Evolutionary conservation across 495 filamentous ascomycete genomes (phyloP), one percentile per base, ranked within the genome.

Genomic region (Thozetella sp.): DNA sequence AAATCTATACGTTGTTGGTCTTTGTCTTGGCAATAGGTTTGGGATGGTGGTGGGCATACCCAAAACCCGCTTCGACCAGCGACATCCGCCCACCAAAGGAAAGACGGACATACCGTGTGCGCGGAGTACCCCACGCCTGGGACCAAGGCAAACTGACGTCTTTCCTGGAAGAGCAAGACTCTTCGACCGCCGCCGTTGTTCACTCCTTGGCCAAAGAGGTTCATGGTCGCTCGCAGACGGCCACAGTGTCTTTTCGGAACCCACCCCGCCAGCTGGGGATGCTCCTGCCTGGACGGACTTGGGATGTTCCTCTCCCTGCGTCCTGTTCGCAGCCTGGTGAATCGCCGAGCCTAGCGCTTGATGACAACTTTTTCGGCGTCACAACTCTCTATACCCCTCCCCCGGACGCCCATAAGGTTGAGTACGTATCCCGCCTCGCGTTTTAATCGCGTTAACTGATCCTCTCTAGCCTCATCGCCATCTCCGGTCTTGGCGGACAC

Each of bases 401-500:
- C n/a, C 40, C 24, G 22, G 57, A 55, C 11, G 25, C 53, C 30
- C 57, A 59, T 51, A 55, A 54, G 34, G 17, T 59, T 19, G 57
- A 59, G 57, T 59, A 45, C 25, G 57, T 20, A 13, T 53, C 20
- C 55, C 26, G 26, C 2, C 22, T 26, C 17, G 27, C 25, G 9
- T 24, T 22, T 22, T 15, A 26, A 51, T 43, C 45, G 52, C 34
- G 40, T 24, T 23, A 51, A 12, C 43, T 57, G 52, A 55, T 26
- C 22, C 25, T 10, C 34, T 17, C 52, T 45, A 63, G 60, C 22
- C 22, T 63, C 27, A 26, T 63, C 46, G 60, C 60, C 34, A 2
- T 58, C 13, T 63, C 60, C 45, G 60, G 60, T 26, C 55, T 63
- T 25, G 60, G 55, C 4, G 60, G 60, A 24, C 60, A 63, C 51